These are phyloP conservation scores for Chamaenerion angustifolium DNA, from an alignment of 345 rosid genomes.

Conservation along the genomic window DNA sequence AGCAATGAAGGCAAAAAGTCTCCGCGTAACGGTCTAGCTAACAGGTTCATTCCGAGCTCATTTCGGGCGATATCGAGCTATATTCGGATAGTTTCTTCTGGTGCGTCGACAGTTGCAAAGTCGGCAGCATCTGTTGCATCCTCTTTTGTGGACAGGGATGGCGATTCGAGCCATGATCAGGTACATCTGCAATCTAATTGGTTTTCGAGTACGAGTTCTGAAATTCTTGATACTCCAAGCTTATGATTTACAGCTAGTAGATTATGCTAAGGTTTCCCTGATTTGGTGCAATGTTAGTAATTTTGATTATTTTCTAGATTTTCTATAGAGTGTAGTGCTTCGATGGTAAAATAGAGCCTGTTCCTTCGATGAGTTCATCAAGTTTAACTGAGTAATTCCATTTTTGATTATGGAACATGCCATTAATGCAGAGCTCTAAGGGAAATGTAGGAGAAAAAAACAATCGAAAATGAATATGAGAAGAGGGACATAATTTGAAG, in stretches of 20 bases:
- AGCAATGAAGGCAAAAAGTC: slow-evolving; percentile 37
- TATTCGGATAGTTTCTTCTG: slow-evolving; percentile 64
- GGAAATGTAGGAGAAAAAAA: too few species aligned
- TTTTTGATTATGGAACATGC: too few species aligned
- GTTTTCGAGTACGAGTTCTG: too few species aligned
- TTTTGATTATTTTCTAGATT: too few species aligned
- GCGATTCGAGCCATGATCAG: slow-evolving; percentile 51
- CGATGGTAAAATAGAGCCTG: too few species aligned
- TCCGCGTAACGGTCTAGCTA: slow-evolving; percentile 8
- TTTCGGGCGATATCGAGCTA: slow-evolving; percentile 71
- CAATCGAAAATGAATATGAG: too few species aligned
- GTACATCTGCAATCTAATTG: slow-evolving; percentile 16
- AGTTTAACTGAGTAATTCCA: too few species aligned
- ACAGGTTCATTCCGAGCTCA: slow-evolving; percentile 54
- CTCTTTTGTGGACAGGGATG: slow-evolving; percentile 56
- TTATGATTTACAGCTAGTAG: not conserved
- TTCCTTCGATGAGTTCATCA: too few species aligned
- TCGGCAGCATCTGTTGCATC: slow-evolving; percentile 77
- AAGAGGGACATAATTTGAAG: too few species aligned
- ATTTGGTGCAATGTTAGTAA: slow-evolving; percentile 1
- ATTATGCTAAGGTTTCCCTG: too few species aligned
- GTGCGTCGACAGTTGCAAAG: slow-evolving; percentile 80
- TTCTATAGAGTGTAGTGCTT: too few species aligned
- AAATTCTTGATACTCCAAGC: not conserved
- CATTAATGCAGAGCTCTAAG: too few species aligned